phyloP scores from a whole-genome alignment of 2,329 filamentous ascomycete genomes.

The Chaetomium strumarium region DNA sequence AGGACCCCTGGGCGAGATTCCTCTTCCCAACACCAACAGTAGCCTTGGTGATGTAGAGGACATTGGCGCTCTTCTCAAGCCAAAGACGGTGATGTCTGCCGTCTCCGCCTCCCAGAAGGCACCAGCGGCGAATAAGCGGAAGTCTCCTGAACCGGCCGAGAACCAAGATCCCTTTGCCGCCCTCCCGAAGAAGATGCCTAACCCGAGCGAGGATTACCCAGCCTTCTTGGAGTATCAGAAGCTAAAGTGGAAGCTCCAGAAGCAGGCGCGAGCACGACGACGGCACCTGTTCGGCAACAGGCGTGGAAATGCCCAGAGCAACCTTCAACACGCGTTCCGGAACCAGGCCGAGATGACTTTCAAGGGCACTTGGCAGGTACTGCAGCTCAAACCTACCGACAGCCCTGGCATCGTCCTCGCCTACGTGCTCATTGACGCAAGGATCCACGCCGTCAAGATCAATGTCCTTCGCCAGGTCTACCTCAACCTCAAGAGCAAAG shows the following conservation, averaged over 20 bases:
- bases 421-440: slow-evolving; percentile 88
- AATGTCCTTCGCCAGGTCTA: slow-evolving; percentile 86
- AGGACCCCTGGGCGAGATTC: slow-evolving; percentile 63
- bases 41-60: slow-evolving; percentile 71
- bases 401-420: slow-evolving; percentile 81
- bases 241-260: slow-evolving; percentile 97
- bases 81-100: slow-evolving; percentile 50
- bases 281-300: slow-evolving; percentile 91
- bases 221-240: slow-evolving; percentile 93
- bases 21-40: slow-evolving; percentile 29
- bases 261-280: slow-evolving; percentile 75
- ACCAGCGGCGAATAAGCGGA: slow-evolving; percentile 58
- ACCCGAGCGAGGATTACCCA: slow-evolving; percentile 77
- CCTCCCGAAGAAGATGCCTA: slow-evolving; percentile 78
- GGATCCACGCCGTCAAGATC: slow-evolving; percentile 81
- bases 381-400: slow-evolving; percentile 79
- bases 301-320: slow-evolving; percentile 57
- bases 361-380: slow-evolving; percentile 88
- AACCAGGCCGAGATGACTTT: slow-evolving; percentile 89
- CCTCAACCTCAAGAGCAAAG: slow-evolving; percentile 81
- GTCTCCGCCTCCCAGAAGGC: slow-evolving; percentile 52
- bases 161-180: slow-evolving; percentile 72
- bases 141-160: slow-evolving; percentile 61
- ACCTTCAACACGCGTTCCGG: slow-evolving; percentile 68
- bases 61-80: slow-evolving; percentile 63